Evolutionary conservation across 331 rosid genomes (phyloP).

Genomic region (Quercus phellos): DNA sequence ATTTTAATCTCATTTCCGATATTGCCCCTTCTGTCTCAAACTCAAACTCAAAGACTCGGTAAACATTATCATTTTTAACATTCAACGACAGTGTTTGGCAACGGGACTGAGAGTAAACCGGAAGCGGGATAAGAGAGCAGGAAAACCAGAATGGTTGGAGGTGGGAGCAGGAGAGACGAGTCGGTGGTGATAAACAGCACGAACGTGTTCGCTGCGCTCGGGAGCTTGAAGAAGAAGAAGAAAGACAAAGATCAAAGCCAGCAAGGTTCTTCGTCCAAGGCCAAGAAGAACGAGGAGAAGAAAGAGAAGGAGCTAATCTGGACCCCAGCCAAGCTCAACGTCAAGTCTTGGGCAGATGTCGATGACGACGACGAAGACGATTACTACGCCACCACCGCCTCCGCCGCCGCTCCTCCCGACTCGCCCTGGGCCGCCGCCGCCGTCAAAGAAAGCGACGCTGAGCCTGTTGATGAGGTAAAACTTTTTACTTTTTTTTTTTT

Average conservation of each 20-base stretch:
- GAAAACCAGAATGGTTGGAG: constrained; percentile 55
- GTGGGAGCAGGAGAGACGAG: constrained; percentile 86
- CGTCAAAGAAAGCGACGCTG: constrained; percentile 13
- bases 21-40: background rate
- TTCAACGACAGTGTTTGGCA: background rate
- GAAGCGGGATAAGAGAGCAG: background rate
- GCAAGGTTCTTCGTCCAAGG: constrained; percentile 46
- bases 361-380: constrained; percentile 82
- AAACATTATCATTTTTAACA: background rate
- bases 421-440: constrained; percentile 45
- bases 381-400: constrained; percentile 39
- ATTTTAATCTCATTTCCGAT: constrained; percentile 1
- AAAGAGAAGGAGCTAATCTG: constrained; percentile 60
- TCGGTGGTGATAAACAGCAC: constrained; percentile 67
- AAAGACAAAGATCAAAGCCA: constrained; percentile 33
- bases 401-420: constrained; percentile 58
- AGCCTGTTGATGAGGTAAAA: background rate
- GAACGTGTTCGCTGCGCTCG: constrained; percentile 87
- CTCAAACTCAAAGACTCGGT: background rate
- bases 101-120: background rate
- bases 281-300: constrained; percentile 37
- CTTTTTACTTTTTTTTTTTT: too few species aligned
- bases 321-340: constrained; percentile 68
- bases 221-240: constrained; percentile 84
- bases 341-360: constrained; percentile 81